Conservation (phyloP, 2,329 filamentous ascomycete species). For the Fusarium sp. region DNA sequence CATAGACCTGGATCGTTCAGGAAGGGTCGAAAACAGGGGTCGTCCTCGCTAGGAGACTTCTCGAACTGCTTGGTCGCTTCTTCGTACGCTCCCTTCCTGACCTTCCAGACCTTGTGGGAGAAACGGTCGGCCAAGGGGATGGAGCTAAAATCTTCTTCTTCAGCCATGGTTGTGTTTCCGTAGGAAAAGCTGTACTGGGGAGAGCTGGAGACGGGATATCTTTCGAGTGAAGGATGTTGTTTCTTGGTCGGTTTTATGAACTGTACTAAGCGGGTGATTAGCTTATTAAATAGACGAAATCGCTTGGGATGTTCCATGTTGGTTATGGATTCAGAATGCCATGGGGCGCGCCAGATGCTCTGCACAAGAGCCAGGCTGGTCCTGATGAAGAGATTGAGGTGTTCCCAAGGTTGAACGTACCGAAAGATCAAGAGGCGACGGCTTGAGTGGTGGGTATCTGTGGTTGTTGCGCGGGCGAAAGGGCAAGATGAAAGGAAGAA, state of each 20-base stretch:
- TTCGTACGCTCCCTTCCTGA: conserved; percentile 93
- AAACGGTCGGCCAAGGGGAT: conserved; percentile 83
- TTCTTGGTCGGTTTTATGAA: conserved; percentile 37
- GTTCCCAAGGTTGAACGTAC: conserved; percentile 26
- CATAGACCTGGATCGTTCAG: conserved; percentile 83
- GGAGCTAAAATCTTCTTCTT: conserved; percentile 85
- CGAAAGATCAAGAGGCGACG: conserved; percentile 20
- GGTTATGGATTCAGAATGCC: conserved; percentile 16
- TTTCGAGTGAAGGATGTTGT: conserved; percentile 28
- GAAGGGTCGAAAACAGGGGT: conserved; percentile 88
- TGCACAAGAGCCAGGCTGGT: not conserved
- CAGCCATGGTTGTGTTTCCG: conserved; percentile 69
- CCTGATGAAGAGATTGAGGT: not conserved
- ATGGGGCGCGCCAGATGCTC: conserved; percentile 13
- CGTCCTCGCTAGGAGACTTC: conserved; percentile 81
- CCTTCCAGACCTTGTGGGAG: conserved; percentile 90
- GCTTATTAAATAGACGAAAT: conserved; percentile 43
- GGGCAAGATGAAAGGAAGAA: conserved; percentile 31
- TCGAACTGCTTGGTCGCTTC: conserved; percentile 89
- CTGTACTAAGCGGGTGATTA: conserved; percentile 46
- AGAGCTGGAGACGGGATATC: conserved; percentile 35
- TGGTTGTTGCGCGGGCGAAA: conserved; percentile 32
- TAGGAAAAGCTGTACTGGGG: conserved; percentile 27
- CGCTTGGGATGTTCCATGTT: conserved; percentile 40
- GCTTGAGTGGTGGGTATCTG: conserved; percentile 31